Conservation (phyloP, 306 rosid genomes). For the Lithocarpus polystachyus region DNA sequence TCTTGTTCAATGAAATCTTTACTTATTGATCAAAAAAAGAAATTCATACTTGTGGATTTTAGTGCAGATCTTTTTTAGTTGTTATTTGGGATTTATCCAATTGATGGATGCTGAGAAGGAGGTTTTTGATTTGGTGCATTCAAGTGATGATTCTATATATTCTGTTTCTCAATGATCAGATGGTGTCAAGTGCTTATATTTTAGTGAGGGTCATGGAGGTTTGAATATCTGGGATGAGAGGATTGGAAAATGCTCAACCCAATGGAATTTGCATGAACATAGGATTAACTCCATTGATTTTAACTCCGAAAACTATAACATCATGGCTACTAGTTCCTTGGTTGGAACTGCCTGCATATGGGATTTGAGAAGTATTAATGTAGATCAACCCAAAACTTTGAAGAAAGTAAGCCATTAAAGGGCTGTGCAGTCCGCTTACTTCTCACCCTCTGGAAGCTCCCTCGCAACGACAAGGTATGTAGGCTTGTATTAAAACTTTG, state of each 20-base stretch:
- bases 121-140: conserved; percentile 62
- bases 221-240: conserved; percentile 67
- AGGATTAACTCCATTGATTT: conserved; percentile 78
- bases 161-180: conserved; percentile 51
- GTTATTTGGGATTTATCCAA: conserved; percentile 68
- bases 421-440: conserved; percentile 76
- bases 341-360: conserved; percentile 84
- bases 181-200: conserved; percentile 59
- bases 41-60: background rate
- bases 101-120: conserved; percentile 85
- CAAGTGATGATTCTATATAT: conserved; percentile 42
- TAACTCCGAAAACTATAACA: conserved; percentile 41
- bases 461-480: conserved; percentile 78
- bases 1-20: too few species aligned
- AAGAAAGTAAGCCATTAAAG: conserved; percentile 46
- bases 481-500: background rate
- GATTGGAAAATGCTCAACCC: conserved; percentile 47
- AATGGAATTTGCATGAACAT: conserved; percentile 55
- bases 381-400: conserved; percentile 40
- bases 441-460: conserved; percentile 79
- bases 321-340: conserved; percentile 73
- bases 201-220: conserved; percentile 66
- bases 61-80: conserved; percentile 64
- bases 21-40: too few species aligned
- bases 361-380: conserved; percentile 66